Evolutionary conservation across 306 rosid species (phyloP).

Genomic region (Malus asiatica): DNA sequence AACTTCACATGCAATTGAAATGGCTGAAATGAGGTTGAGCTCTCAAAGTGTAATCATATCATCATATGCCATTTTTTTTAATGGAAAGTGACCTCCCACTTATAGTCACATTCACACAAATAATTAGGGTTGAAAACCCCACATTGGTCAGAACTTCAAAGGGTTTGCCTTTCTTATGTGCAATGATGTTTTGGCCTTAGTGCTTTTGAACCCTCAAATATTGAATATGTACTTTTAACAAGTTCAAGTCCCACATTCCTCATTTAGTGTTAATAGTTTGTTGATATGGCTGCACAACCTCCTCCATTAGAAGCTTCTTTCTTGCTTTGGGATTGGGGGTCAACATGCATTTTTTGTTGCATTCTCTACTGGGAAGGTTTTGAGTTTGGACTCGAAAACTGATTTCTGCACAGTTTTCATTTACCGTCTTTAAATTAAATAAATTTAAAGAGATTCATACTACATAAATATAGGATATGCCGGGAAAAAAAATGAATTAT

Average conservation of each 20-base stretch:
- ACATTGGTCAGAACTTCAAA: constrained; percentile 11
- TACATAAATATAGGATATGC: no score
- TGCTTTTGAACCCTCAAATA: constrained; percentile 17
- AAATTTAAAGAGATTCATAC: no score
- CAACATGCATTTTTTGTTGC: not conserved
- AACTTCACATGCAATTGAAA: constrained; percentile 4
- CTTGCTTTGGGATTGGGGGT: not conserved
- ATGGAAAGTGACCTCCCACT: constrained; percentile 18
- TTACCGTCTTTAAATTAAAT: no score
- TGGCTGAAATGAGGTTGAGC: not conserved
- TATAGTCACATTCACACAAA: constrained; percentile 17
- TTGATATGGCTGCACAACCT: not conserved
- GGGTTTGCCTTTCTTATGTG: not conserved
- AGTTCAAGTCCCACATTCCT: not conserved
- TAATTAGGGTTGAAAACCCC: constrained; percentile 15
- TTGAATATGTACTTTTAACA: not conserved
- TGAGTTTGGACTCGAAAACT: not conserved
- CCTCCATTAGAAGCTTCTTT: constrained; percentile 22
- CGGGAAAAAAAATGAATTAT: no score
- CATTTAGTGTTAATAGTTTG: not conserved
- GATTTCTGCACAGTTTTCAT: not conserved
- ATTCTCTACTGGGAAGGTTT: not conserved
- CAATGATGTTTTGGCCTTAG: constrained; percentile 16
- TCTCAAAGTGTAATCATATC: constrained; percentile 10
- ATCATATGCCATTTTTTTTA: not conserved